These are phyloP conservation scores for Taphrina betulina DNA, from an alignment of 1,139 yeast genomes.

Conservation along the genomic window DNA sequence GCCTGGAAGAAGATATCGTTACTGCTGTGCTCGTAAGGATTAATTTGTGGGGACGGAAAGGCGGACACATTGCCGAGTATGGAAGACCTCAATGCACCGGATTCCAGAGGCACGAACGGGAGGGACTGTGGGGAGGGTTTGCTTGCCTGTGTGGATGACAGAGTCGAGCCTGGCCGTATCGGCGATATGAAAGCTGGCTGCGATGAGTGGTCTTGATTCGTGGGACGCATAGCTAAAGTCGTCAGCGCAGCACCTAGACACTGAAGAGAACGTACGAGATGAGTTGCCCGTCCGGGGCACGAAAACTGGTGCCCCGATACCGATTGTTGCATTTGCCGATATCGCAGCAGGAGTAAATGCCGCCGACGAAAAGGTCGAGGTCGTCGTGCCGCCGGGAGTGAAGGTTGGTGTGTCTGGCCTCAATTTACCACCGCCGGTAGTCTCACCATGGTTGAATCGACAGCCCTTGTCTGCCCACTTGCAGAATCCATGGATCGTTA, in stretches of 20 bases:
- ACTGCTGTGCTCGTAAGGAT: constrained; percentile 10
- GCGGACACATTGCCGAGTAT: constrained; percentile 24
- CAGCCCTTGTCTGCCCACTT: constrained; percentile 88
- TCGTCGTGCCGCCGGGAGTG: constrained; percentile 48
- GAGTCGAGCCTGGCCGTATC: neutral
- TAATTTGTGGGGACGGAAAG: constrained; percentile 26
- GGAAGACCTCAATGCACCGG: neutral
- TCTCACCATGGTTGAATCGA: constrained; percentile 65
- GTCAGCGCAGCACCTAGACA: no score
- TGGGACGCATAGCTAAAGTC: no score
- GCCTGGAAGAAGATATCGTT: constrained; percentile 37
- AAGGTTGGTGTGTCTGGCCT: constrained; percentile 59
- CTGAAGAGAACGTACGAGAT: constrained; percentile 5
- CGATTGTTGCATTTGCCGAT: constrained; percentile 4
- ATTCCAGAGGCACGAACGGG: constrained; percentile 7
- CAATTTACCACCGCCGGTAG: constrained; percentile 9
- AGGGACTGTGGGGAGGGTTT: constrained; percentile 7
- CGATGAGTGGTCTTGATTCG: neutral
- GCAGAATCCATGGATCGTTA: constrained; percentile 83
- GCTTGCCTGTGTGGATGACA: neutral
- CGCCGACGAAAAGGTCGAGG: neutral
- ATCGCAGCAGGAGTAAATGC: neutral
- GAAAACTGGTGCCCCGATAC: constrained; percentile 36
- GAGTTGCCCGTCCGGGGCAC: constrained; percentile 20
- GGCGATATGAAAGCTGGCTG: constrained; percentile 12